phyloP scores from a whole-genome alignment of 73 alveolate genomes.

The Paramecium primaurelia region DNA sequence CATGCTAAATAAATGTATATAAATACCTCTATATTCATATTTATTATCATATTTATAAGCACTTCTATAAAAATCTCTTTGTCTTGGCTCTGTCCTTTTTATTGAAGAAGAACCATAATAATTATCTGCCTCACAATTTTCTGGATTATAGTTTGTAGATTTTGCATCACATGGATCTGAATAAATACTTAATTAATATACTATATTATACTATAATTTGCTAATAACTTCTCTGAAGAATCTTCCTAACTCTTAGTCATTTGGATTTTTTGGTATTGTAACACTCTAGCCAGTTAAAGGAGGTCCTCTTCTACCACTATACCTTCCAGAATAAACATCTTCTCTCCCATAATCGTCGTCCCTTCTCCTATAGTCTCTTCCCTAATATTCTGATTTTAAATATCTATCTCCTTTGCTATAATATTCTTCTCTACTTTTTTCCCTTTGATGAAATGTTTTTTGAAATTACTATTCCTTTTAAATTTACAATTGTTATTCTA shows the following conservation, averaged over 20 bases:
- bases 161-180: conserved; percentile 42
- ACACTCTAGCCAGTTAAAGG: not conserved
- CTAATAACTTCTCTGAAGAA: conserved; percentile 23
- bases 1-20: not conserved
- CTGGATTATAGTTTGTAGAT: not conserved
- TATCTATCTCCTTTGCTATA: not conserved
- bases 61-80: not conserved
- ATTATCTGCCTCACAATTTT: not conserved
- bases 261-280: conserved; percentile 3
- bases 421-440: not conserved
- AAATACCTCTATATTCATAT: conserved; percentile 14
- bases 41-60: not conserved
- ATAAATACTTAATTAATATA: not conserved
- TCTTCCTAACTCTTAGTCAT: not conserved
- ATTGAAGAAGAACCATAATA: not conserved
- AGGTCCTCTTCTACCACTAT: not conserved
- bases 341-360: not conserved
- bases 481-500: not conserved
- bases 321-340: not conserved
- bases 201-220: not conserved
- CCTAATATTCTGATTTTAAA: not conserved
- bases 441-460: not conserved
- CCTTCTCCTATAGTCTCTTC: not conserved
- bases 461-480: not conserved
- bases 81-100: not conserved